phyloP scores from a whole-genome alignment of 176 grass and related monocot species.

The Elymus sibiricus region DNA sequence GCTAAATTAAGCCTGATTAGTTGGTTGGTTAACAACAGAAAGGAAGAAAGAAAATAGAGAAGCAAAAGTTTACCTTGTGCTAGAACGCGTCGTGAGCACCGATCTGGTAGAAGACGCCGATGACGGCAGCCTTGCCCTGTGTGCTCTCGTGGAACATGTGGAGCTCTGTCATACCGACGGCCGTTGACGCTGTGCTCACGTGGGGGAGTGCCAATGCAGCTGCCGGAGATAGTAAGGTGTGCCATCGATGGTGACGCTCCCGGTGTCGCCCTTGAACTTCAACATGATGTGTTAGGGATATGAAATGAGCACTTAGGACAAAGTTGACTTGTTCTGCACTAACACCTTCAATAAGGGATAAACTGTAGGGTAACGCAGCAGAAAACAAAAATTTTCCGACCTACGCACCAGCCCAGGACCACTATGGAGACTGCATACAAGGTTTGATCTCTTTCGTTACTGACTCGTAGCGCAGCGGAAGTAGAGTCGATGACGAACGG shows the following conservation, averaged over 20 bases:
- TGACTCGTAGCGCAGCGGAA: too few relatives aligned
- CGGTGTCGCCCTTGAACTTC: conserved; percentile 40
- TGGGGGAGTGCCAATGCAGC: conserved; percentile 84
- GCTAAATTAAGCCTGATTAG: background rate
- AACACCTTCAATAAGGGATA: too few relatives aligned
- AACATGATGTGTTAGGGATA: conserved; percentile 66
- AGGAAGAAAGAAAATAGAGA: background rate
- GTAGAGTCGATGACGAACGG: too few relatives aligned
- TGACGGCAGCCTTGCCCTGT: conserved; percentile 37
- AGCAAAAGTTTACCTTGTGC: conserved; percentile 33
- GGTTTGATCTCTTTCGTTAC: too few relatives aligned
- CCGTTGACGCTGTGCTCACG: conserved; percentile 70
- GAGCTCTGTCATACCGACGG: conserved; percentile 51
- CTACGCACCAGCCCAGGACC: too few relatives aligned
- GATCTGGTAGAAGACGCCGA: conserved; percentile 50
- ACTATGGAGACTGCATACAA: too few relatives aligned
- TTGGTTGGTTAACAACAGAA: background rate
- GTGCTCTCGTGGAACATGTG: conserved; percentile 69
- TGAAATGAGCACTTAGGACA: too few relatives aligned
- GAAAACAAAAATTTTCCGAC: too few relatives aligned
- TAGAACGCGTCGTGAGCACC: conserved; percentile 51
- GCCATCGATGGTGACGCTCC: conserved; percentile 50
- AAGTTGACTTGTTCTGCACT: too few relatives aligned
- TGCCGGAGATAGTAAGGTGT: conserved; percentile 46
- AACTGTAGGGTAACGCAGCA: too few relatives aligned